phyloP scores from a whole-genome alignment of 78 protist genomes.

The Tieghemostelium lacteum region DNA sequence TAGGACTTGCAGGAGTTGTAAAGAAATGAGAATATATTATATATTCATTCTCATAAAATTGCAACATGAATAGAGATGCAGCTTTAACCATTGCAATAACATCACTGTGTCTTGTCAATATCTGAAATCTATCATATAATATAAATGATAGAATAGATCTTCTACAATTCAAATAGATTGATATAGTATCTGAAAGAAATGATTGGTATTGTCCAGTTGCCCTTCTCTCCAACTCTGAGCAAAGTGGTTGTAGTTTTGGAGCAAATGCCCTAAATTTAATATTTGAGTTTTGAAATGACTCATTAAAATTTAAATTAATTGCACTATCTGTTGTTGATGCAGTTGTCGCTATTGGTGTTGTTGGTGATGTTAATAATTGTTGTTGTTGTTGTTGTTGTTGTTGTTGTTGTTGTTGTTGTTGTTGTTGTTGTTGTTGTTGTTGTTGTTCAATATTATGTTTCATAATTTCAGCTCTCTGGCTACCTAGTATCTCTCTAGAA shows the following conservation, averaged over 20 bases:
- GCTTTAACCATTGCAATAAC: constrained; percentile 24
- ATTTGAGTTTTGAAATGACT: constrained; percentile 45
- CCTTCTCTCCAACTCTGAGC: constrained; percentile 68
- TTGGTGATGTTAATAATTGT: background rate
- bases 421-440: constrained; percentile 15
- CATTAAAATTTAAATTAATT: background rate
- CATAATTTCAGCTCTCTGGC: too few species aligned
- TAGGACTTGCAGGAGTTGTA: background rate
- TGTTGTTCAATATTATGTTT: too few species aligned
- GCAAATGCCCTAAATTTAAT: constrained; percentile 79
- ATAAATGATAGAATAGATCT: constrained; percentile 20
- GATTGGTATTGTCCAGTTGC: constrained; percentile 30
- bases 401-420: constrained; percentile 14
- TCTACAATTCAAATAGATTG: constrained; percentile 60
- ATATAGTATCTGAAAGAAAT: constrained; percentile 25
- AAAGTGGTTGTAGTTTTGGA: constrained; percentile 67
- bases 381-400: background rate
- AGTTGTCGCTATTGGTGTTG: background rate
- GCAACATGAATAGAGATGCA: constrained; percentile 53
- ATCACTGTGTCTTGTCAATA: constrained; percentile 18
- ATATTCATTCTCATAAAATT: constrained; percentile 65
- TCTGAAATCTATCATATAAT: constrained; percentile 16
- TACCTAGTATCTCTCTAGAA: constrained; percentile 14
- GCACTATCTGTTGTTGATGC: background rate
- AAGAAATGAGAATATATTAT: constrained; percentile 52